Percentiles rank a stretch among this genome's conserved stretches.
Evolutionary conservation across 2,329 filamentous ascomycete genomes (phyloP).

Genomic region (Magnaporthiopsis incrustans): DNA sequence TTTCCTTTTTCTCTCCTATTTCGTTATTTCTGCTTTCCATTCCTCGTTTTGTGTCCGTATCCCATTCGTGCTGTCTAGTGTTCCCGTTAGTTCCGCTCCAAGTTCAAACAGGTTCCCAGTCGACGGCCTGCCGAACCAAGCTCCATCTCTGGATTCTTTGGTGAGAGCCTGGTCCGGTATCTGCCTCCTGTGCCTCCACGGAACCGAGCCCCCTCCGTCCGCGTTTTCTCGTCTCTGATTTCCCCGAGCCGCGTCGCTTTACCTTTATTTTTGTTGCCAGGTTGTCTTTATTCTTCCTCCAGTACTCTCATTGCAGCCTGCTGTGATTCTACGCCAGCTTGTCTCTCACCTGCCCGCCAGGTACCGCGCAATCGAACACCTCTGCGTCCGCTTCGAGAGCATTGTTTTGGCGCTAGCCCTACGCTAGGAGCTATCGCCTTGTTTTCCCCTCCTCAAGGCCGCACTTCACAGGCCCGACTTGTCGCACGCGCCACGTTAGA

Average conservation of each 20-base stretch:
- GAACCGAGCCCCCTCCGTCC: background rate
- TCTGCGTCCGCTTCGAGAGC: background rate
- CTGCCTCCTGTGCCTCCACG: background rate
- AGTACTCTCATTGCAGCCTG: background rate
- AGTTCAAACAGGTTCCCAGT: background rate
- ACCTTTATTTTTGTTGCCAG: background rate
- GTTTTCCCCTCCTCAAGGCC: background rate
- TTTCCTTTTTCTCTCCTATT: slow-evolving; percentile 31
- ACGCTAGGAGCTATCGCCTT: background rate
- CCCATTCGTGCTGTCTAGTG: background rate
- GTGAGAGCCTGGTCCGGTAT: background rate
- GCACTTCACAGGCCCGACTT: background rate
- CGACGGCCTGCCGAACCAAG: slow-evolving; percentile 10
- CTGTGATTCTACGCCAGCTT: background rate
- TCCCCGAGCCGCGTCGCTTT: slow-evolving; percentile 1
- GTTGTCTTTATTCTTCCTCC: background rate
- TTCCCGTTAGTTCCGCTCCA: background rate
- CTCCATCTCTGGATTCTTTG: slow-evolving; percentile 10
- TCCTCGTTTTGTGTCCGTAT: slow-evolving; percentile 10
- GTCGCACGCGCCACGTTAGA: background rate
- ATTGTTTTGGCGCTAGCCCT: background rate
- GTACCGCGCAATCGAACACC: background rate
- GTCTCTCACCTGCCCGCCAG: background rate
- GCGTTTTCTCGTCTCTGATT: background rate
- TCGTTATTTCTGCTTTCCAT: slow-evolving; percentile 18